These are phyloP conservation scores for Pharnaceum exiguum DNA, from an alignment of 148 eudicot species.

Conservation along the genomic window DNA sequence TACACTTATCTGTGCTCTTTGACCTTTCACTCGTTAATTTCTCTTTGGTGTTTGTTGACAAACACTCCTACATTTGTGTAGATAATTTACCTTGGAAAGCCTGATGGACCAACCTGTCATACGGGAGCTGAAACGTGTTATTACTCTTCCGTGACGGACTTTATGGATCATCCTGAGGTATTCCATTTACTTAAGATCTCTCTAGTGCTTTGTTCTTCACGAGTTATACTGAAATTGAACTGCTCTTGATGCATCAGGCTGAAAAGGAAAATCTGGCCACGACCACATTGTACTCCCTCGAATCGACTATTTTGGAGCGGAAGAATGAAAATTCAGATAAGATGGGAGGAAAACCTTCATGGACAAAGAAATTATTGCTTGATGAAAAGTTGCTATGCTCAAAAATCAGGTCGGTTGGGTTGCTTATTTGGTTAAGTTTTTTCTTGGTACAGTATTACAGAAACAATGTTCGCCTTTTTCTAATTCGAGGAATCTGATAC, in stretches of 20 bases:
- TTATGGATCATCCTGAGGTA: constrained; percentile 47
- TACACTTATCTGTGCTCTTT: background rate
- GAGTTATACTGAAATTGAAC: too few relatives aligned
- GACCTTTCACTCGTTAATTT: background rate
- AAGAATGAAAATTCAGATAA: constrained; percentile 41
- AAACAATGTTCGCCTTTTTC: too few relatives aligned
- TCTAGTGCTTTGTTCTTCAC: too few relatives aligned
- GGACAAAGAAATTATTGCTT: constrained; percentile 80
- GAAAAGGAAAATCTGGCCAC: constrained; percentile 49
- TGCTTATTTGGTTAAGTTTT: background rate
- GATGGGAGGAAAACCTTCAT: constrained; percentile 63
- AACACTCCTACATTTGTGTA: constrained; percentile 13
- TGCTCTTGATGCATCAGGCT: constrained; percentile 23
- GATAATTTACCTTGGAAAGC: constrained; percentile 90
- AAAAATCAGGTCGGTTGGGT: constrained; percentile 59
- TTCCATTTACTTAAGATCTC: too few relatives aligned
- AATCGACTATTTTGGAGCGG: constrained; percentile 63
- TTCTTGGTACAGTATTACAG: too few relatives aligned
- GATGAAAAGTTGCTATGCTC: constrained; percentile 69
- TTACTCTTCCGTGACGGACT: constrained; percentile 60
- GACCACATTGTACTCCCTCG: constrained; percentile 71
- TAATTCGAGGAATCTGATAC: too few relatives aligned
- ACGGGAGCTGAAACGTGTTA: constrained; percentile 97
- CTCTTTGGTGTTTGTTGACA: background rate
- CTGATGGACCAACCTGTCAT: constrained; percentile 95